phyloP scores from a whole-genome alignment of 2,329 filamentous ascomycete genomes.

The Cucurbitaria berberidis region DNA sequence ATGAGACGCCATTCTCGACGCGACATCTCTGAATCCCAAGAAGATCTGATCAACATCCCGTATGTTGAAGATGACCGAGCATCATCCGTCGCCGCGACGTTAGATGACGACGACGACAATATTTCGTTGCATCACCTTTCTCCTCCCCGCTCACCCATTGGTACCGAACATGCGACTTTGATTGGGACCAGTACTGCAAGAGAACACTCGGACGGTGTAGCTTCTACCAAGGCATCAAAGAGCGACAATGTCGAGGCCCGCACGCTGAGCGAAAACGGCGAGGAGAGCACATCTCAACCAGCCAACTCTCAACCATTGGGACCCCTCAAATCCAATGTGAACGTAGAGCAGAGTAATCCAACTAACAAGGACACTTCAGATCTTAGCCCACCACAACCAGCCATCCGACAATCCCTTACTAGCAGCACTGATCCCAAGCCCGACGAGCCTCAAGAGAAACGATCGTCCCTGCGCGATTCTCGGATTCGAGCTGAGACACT shows the following conservation, averaged over 20 bases:
- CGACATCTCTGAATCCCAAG: constrained; percentile 40
- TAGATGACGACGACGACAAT: constrained; percentile 65
- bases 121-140: constrained; percentile 42
- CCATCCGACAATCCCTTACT: constrained; percentile 29
- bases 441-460: constrained; percentile 11
- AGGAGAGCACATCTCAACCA: not conserved
- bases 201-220: not conserved
- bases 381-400: constrained; percentile 1
- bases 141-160: constrained; percentile 32
- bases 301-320: not conserved
- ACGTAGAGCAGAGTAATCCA: not conserved
- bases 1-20: constrained; percentile 32
- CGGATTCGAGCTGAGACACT: constrained; percentile 28
- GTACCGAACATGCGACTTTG: constrained; percentile 14
- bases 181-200: not conserved
- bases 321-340: not conserved
- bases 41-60: constrained; percentile 43
- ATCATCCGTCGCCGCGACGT: constrained; percentile 59
- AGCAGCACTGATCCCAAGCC: constrained; percentile 43
- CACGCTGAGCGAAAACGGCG: not conserved
- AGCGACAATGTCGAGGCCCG: too few species aligned
- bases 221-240: not conserved
- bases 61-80: constrained; percentile 49
- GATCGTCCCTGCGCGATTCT: constrained; percentile 12
- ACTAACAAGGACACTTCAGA: not conserved